A percentile compares a stretch with the other conserved stretches of the same genome.
phyloP scores from a whole-genome alignment of 345 rosid species.

The Corymbia maculata region DNA sequence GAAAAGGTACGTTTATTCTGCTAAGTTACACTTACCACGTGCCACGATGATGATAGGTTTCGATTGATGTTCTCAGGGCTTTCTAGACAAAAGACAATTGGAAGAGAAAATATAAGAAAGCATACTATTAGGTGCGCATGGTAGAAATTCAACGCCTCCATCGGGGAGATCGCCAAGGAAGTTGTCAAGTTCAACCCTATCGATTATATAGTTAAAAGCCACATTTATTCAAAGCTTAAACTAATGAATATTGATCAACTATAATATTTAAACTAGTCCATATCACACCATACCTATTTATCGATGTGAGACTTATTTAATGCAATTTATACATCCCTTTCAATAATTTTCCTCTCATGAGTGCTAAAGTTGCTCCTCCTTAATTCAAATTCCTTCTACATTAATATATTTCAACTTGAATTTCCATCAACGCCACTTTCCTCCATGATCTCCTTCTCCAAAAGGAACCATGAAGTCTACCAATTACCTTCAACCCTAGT shows the following conservation, averaged over 20 bases:
- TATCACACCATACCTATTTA: not conserved
- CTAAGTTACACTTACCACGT: not conserved
- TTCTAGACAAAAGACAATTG: not conserved
- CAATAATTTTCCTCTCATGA: not conserved
- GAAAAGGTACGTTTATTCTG: not conserved
- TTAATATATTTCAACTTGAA: not conserved
- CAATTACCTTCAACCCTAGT: not conserved
- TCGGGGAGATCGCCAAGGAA: not conserved
- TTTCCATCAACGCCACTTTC: not conserved
- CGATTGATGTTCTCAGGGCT: not conserved
- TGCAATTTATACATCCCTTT: not conserved
- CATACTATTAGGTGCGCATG: fast-evolving
- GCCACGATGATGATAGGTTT: not conserved
- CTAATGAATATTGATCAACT: not conserved
- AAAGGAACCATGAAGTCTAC: not conserved
- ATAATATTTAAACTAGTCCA: not conserved
- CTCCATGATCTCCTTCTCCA: not conserved
- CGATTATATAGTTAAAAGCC: fast-evolving
- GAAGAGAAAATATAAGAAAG: not conserved
- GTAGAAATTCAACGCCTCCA: not conserved
- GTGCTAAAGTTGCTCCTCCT: not conserved
- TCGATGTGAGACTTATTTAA: not conserved
- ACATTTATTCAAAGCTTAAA: not conserved
- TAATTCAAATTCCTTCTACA: not conserved
- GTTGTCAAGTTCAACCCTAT: not conserved